Percentiles rank a stretch among this genome's conserved stretches.
Evolutionary conservation across 441 rosid genomes (phyloP).

Genomic region (Bocquillonia castaneifolia): DNA sequence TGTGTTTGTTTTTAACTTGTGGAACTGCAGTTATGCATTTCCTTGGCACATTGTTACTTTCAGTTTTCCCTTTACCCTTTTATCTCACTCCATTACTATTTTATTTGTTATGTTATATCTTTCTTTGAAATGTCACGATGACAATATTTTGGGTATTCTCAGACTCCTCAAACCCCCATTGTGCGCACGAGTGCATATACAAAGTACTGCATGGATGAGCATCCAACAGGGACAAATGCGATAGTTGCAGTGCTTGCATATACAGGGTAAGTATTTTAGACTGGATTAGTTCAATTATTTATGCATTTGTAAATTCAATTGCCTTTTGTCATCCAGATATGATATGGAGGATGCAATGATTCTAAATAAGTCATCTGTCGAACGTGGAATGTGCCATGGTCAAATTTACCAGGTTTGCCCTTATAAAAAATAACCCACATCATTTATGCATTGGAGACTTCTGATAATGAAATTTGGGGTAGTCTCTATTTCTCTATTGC

Average conservation of each 20-base stretch:
- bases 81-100: not conserved
- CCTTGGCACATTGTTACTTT: not conserved
- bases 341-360: slow-evolving; percentile 99
- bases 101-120: not conserved
- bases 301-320: slow-evolving; percentile 12
- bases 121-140: slow-evolving; percentile 1
- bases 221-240: slow-evolving; percentile 94
- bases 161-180: slow-evolving; percentile 98
- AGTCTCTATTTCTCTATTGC: not conserved
- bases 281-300: slow-evolving; percentile 2
- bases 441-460: not conserved
- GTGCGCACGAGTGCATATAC: slow-evolving; percentile 77
- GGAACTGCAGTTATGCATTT: not conserved
- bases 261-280: slow-evolving; percentile 60
- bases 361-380: slow-evolving; percentile 88
- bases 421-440: not conserved
- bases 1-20: not conserved
- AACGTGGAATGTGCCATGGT: slow-evolving; percentile 95
- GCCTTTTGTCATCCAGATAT: slow-evolving; percentile 42
- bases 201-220: slow-evolving; percentile 69
- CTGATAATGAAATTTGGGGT: not conserved
- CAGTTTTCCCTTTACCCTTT: not conserved
- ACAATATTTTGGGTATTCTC: slow-evolving; percentile 26
- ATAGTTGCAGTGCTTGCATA: slow-evolving; percentile 96
- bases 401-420: slow-evolving; percentile 84